Evolutionary conservation across 2,329 filamentous ascomycete species (phyloP).

Genomic region (Fusarium nygamai): DNA sequence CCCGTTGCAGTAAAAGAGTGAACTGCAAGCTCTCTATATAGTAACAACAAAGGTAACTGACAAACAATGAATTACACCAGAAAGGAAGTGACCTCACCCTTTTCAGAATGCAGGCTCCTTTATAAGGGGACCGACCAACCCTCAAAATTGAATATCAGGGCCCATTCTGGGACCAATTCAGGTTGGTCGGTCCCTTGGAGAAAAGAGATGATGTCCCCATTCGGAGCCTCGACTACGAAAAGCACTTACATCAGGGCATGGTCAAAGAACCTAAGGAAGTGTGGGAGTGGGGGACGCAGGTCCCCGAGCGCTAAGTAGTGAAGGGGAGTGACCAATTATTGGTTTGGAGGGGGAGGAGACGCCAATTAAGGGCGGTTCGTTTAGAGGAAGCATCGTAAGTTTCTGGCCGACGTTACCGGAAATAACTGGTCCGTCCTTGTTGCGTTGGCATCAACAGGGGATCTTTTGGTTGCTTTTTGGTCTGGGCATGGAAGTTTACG

Average conservation of each 20-base stretch:
- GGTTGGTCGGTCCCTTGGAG: slow-evolving; percentile 17
- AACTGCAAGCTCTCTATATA: slow-evolving; percentile 34
- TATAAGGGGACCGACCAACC: slow-evolving; percentile 27
- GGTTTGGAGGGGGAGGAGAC: slow-evolving; percentile 3
- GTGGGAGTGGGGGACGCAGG: slow-evolving; percentile 25
- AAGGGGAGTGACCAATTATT: slow-evolving; percentile 28
- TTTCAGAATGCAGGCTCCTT: slow-evolving; percentile 23
- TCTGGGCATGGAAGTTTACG: neutral
- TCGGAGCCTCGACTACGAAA: neutral
- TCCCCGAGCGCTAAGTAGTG: slow-evolving; percentile 13
- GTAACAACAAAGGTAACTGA: neutral
- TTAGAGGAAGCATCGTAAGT: slow-evolving; percentile 10
- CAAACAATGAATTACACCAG: neutral
- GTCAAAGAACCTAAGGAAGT: neutral
- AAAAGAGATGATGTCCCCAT: slow-evolving; percentile 25
- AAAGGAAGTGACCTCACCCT: slow-evolving; percentile 5
- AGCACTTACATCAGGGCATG: slow-evolving; percentile 13
- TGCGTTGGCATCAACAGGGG: neutral
- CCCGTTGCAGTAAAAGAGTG: slow-evolving; percentile 21
- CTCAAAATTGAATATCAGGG: slow-evolving; percentile 31
- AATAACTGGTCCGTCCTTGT: neutral
- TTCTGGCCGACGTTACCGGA: neutral
- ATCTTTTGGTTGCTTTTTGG: neutral
- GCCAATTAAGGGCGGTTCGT: slow-evolving; percentile 16
- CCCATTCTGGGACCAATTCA: slow-evolving; percentile 1